Evolutionary conservation across 129 eudicot species (phyloP), one percentile per base, ranked within the genome.

Genomic region (Deinandra increscens): DNA sequence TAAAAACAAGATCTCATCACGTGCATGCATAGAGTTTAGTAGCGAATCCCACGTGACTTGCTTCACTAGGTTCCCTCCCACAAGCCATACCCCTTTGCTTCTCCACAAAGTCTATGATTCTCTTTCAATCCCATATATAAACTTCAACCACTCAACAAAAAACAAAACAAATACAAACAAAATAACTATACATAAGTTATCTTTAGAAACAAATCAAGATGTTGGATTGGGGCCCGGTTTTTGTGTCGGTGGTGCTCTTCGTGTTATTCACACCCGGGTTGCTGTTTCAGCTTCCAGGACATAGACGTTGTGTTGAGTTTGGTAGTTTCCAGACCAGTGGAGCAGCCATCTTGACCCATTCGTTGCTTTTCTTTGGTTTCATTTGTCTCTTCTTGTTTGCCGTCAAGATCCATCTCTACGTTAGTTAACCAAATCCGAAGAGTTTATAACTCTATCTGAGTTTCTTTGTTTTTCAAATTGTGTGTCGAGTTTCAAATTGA

Each of bases 211-310:
- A 26, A 31, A 31, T 17, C 6, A 54, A 66, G 46, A 81, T 81
- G 88, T 68, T 77, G 58, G 86, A 88, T 60, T 88, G 91, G 89
- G 96, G 87, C 0, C 96, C 91, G 37, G 75, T 88, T 17, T 79
- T 88, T 19, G 83, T 88, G 31, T 77, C 87, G 1, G 83, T 75
- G 78, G 55, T 85, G 22, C 88, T 88, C 31, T 88, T 88, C 36
- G 78, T 88, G 31, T 68, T 88, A 61, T 79, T 88, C 17, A 72
- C 91, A 5, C 89, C 96, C 4, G 96, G 96, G 20, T 69, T 88
- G 60, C 69, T 88, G 22, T 88, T 88, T 70, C 87, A 88, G 50
- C 58, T 88, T 4, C 91, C 96, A 1, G 96, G 87, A 7, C 77
- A 79, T 8, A 79, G 67, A 7, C 74, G 84, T 3, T 78, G 84